Evolutionary conservation across 352 stramenopile species (phyloP), one percentile per base, ranked within the genome.

Genomic region (Bremia lactucae): DNA sequence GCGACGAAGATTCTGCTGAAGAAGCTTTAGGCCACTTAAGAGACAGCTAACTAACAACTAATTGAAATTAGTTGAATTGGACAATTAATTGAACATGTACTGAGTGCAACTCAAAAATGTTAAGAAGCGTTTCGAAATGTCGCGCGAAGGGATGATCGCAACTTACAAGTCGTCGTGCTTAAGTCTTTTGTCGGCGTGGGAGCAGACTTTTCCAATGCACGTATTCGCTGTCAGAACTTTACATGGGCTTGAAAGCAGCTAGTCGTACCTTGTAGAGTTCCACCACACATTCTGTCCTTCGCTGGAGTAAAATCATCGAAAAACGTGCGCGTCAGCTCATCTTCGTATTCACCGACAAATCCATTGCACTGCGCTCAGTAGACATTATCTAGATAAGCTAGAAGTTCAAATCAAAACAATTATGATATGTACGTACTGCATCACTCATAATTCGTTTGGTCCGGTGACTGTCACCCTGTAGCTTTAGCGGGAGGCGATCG

Each of bases 281-380:
- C 39, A 6, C 42, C 43, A 49, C 78, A 91, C 55, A 83, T 64
- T n/a, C 69, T 60, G 14, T 81, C 49, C 40, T 68, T 73, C 6
- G 73, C 69, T 4, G 78, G 72, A 26, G 69, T 62, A 44, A 81
- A 86, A 51, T 91, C 52, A 47, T 88, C 71, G 62, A 86, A 91
- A 40, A 87, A 91, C 1, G 60, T 53, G 13, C 62, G 59, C 34
- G 72, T 91, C 39, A 91, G 55, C 42, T 88, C 73, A 45, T 91
- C 73, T 49, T 86, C 78, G 52, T 83, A 91, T 29, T 68, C 71
- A 26, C 73, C 75, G 10, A 88, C 55, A 26, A 91, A 91, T 39
- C 73, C 62, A n/a, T 55, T 68, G 60, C 78, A 91, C 78, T 91
- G 31, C 1, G 36, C 23, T 21, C 2, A 50, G 21, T 21, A 16